Base-by-base conservation (phyloP, 371 early-diverging fungal species). In the Circinella minor region DNA sequence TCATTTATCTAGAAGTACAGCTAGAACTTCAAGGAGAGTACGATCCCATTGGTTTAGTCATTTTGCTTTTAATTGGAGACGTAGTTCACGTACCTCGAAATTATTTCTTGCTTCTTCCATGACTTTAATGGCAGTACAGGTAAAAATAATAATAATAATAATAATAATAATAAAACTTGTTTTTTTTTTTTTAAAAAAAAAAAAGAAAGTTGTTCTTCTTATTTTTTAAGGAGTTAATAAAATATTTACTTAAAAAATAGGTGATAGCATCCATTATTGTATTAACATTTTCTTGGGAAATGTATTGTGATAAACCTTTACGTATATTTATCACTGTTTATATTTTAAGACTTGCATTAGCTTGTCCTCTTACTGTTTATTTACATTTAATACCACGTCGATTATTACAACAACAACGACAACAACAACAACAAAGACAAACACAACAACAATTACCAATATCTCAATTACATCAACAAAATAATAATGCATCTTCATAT, bases 1-100 rank as follows among this genome's bases (percentile, higher is more conserved):
- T 18, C 72, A 79, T 46, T 70, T 81, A 46, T 74, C 81, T 4
- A 73, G 82, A 75, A 82, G 82, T 65, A 69, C 84, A 39, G 73
- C 81, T 46, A 78, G 71, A 3, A 83, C 84, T 5, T 83, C 84
- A 34, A 71, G 84, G 65, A 60, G 80, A 69, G 84, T 83, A 8
- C 74, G 84, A 43, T 80, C 84, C 10, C 84, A 83, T 43, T 83
- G 84, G 84, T 79, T 83, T 60, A 78, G 80, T 14, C 81, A 83
- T 61, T 81, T 81, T 61, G 78, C 76, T n/a, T 65, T 78, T 13
- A 79, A 79, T 66, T 83, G 84, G 84, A 71, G 81, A 11, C 75
- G 75, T 65, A 83, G 81, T 47, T 83, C 84, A 67, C 75, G 81
- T 34, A 71, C 77, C 4, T 80, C 80, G 4, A 83, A 83, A 64